phyloP scores from a whole-genome alignment of 352 stramenopile genomes.

The Phytophthora hybrid region DNA sequence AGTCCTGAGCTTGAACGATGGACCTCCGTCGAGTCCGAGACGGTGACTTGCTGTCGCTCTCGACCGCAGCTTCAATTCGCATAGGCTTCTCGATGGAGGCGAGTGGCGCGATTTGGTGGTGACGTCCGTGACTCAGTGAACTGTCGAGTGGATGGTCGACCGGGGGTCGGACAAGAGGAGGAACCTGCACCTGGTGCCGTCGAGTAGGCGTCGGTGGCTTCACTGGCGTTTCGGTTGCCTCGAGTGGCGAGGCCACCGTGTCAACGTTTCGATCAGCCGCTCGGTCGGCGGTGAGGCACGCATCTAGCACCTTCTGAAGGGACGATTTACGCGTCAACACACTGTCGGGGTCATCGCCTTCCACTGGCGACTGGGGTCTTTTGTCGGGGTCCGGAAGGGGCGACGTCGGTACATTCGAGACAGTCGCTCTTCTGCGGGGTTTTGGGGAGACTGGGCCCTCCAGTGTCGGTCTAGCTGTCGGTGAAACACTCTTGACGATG shows the following conservation, averaged over 20 bases:
- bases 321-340: slow-evolving; percentile 29
- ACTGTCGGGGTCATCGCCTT: slow-evolving; percentile 5
- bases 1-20: slow-evolving; percentile 50
- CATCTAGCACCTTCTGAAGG: slow-evolving; percentile 36
- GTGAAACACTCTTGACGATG: not conserved
- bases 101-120: slow-evolving; percentile 16
- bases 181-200: slow-evolving; percentile 23
- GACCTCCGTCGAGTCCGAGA: slow-evolving; percentile 18
- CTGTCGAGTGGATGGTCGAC: not conserved
- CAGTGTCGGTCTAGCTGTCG: not conserved
- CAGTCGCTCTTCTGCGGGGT: not conserved
- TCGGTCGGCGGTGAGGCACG: slow-evolving; percentile 16
- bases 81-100: not conserved
- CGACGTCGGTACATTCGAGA: not conserved
- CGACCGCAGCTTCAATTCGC: not conserved
- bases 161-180: slow-evolving; percentile 1
- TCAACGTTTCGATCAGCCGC: not conserved
- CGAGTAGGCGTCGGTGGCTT: slow-evolving; percentile 5
- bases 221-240: not conserved
- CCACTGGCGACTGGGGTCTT: not conserved
- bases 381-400: not conserved
- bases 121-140: slow-evolving; percentile 2
- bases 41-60: slow-evolving; percentile 1
- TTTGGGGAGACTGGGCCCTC: not conserved
- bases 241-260: not conserved